These are phyloP conservation scores for Cnidoscolus chayamansa DNA, from an alignment of 441 rosid species.

Conservation along the genomic window DNA sequence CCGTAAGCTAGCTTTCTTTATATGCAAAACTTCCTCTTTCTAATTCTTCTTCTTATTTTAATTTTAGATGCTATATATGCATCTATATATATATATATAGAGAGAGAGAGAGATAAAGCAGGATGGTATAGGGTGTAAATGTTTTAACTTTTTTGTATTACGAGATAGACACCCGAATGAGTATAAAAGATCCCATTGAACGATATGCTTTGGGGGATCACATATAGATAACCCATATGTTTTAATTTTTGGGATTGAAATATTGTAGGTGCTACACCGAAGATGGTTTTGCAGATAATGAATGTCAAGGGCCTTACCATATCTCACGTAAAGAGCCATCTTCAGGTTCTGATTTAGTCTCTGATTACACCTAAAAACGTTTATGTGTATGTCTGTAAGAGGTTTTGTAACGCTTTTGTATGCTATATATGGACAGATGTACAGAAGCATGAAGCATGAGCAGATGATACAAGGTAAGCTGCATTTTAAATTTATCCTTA, in stretches of 20 bases:
- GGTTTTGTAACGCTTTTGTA: neutral
- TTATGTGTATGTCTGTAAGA: neutral
- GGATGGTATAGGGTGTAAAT: too few species aligned
- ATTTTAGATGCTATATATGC: too few species aligned
- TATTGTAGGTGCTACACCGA: conserved; percentile 83
- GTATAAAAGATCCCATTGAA: too few species aligned
- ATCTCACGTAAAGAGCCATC: conserved; percentile 99
- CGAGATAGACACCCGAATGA: too few species aligned
- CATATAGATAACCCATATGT: neutral
- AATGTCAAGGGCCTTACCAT: conserved; percentile 95
- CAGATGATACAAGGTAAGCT: conserved; percentile 67
- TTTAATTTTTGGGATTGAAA: neutral
- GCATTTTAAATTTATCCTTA: too few species aligned
- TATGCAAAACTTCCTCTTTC: too few species aligned
- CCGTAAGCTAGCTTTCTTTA: conserved; percentile 35
- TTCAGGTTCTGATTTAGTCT: conserved; percentile 54
- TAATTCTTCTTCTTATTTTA: too few species aligned
- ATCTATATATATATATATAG: too few species aligned
- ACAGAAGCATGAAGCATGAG: conserved; percentile 75
- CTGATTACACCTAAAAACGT: neutral
- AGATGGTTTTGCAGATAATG: conserved; percentile 92
- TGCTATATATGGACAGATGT: conserved; percentile 45
- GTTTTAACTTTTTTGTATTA: too few species aligned
- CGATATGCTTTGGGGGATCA: too few species aligned
- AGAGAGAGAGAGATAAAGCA: too few species aligned